These are phyloP conservation scores for Dichotomopilus funicola DNA, from an alignment of 2,329 filamentous ascomycete genomes.

Conservation along the genomic window DNA sequence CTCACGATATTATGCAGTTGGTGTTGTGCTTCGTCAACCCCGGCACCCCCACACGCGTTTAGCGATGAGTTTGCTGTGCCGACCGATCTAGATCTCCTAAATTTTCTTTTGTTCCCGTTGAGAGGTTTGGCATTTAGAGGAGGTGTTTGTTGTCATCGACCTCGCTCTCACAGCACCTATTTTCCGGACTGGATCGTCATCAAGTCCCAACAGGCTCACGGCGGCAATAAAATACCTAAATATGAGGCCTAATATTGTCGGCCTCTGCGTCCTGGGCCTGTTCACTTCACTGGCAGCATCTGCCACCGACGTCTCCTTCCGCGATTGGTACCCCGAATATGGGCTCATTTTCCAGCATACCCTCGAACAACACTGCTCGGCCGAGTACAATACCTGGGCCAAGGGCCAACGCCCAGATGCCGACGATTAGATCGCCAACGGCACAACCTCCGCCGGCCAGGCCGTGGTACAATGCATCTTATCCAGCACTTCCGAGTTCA, in stretches of 20 bases:
- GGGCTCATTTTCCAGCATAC: background rate
- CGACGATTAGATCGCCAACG: background rate
- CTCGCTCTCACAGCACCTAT: no score
- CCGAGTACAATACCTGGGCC: slow-evolving; percentile 1
- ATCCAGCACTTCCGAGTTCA: slow-evolving; percentile 5
- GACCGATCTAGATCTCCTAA: no score
- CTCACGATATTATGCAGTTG: no score
- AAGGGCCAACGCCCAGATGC: background rate
- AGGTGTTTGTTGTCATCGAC: no score
- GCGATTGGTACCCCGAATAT: slow-evolving; percentile 4
- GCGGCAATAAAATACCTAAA: background rate
- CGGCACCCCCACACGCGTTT: no score
- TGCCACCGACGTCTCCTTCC: background rate
- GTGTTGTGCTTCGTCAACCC: no score
- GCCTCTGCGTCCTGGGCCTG: background rate
- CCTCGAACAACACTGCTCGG: background rate
- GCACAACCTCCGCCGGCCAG: background rate
- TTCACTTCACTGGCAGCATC: background rate
- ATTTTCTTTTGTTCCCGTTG: no score
- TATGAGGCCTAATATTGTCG: background rate
- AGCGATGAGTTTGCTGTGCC: no score
- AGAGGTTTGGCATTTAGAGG: no score
- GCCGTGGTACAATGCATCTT: slow-evolving; percentile 6
- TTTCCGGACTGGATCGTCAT: no score
- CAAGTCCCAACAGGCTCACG: no score